Conservation (phyloP, 805 yeast species). For the Candida quercuum region DNA sequence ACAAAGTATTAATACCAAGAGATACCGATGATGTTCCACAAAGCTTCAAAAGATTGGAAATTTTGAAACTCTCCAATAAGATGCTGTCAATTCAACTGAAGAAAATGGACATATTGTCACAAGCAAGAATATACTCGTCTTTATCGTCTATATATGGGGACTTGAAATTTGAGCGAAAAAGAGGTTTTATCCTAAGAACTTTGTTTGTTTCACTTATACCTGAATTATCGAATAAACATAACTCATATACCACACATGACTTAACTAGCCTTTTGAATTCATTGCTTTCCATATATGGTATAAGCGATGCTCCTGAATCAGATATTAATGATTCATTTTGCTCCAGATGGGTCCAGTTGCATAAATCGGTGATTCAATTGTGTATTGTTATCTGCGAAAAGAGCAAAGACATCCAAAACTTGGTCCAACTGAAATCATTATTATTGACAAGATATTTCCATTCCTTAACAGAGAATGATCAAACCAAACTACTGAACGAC, state of each 20-base stretch:
- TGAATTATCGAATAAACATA: conserved; percentile 20
- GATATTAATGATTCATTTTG: conserved; percentile 21
- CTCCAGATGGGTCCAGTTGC: conserved; percentile 51
- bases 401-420: conserved; percentile 38
- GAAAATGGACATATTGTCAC: conserved; percentile 44
- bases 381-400: conserved; percentile 50
- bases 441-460: conserved; percentile 52
- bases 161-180: conserved; percentile 59
- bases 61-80: conserved; percentile 43
- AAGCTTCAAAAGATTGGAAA: conserved; percentile 33
- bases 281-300: conserved; percentile 50
- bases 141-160: conserved; percentile 60
- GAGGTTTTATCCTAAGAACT: conserved; percentile 63
- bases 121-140: conserved; percentile 57
- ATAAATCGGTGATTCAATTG: conserved; percentile 47
- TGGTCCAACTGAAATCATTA: conserved; percentile 43
- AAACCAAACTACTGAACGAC: conserved; percentile 32
- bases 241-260: conserved; percentile 18
- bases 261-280: conserved; percentile 41
- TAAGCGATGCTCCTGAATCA: conserved; percentile 34
- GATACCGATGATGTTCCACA: not conserved
- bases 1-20: conserved; percentile 21
- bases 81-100: conserved; percentile 40
- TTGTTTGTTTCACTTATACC: conserved; percentile 49
- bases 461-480: conserved; percentile 55